Conservation (phyloP, 192 early-diverging fungal genomes). For the Jimgerdemannia lactiflua region DNA sequence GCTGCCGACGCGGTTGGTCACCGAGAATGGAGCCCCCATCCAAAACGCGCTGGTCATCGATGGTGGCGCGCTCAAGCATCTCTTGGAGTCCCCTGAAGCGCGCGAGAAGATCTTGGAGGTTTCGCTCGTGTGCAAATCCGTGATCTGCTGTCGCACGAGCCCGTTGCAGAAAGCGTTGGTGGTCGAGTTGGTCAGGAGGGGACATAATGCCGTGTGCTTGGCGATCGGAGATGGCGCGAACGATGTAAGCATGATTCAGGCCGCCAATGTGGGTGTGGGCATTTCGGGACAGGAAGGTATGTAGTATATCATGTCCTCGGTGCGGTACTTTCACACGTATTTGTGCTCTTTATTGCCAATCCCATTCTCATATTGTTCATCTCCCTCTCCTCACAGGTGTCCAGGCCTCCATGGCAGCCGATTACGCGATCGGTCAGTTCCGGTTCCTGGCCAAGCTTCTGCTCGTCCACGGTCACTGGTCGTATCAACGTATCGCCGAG, state of each 20-base stretch:
- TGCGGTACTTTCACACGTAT: no score
- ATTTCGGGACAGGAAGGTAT: conserved; percentile 78
- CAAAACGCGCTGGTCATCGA: conserved; percentile 82
- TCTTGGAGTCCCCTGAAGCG: conserved; percentile 53
- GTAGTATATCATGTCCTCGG: no score
- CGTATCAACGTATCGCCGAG: conserved; percentile 85
- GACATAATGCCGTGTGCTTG: conserved; percentile 62
- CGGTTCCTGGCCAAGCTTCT: conserved; percentile 83
- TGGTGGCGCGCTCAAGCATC: conserved; percentile 58
- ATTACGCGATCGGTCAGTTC: conserved; percentile 93
- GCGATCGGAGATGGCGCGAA: conserved; percentile 82
- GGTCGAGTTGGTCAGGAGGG: conserved; percentile 81
- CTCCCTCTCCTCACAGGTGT: conserved; percentile 15
- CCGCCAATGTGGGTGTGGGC: conserved; percentile 82
- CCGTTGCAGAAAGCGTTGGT: conserved; percentile 97
- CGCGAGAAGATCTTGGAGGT: conserved; percentile 60
- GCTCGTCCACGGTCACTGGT: conserved; percentile 91
- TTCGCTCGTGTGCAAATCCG: conserved; percentile 76
- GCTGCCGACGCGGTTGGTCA: neutral
- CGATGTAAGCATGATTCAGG: conserved; percentile 98
- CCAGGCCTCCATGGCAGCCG: conserved; percentile 93
- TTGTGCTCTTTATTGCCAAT: no score
- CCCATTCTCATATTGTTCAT: no score
- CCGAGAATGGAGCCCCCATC: neutral
- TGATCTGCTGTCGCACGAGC: conserved; percentile 90